A percentile compares a stretch with the other conserved stretches of the same genome.
Conservation (phyloP, 768 basidiomycete species). For the Pleurotus citrinopileatus region DNA sequence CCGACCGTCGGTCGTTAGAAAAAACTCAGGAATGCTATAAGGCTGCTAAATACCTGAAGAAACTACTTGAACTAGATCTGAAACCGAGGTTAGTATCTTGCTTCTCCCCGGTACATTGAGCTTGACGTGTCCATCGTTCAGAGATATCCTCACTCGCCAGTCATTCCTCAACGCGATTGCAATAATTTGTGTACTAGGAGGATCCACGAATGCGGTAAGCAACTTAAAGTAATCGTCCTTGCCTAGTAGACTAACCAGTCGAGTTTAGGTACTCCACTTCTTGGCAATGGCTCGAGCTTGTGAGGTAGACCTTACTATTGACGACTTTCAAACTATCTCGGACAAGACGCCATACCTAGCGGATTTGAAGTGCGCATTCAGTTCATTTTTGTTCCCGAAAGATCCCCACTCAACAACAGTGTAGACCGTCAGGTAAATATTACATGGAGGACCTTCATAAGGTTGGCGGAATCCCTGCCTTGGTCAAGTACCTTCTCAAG, state of each 20-base stretch:
- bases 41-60: conserved; percentile 75
- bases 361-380: conserved; percentile 62
- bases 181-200: conserved; percentile 76
- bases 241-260: neutral
- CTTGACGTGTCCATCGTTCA: conserved; percentile 18
- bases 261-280: conserved; percentile 76
- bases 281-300: conserved; percentile 85
- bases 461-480: conserved; percentile 80
- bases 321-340: conserved; percentile 82
- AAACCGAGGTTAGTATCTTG: conserved; percentile 61
- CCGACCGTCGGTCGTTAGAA: too few species aligned
- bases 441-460: conserved; percentile 90
- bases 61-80: conserved; percentile 70
- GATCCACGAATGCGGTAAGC: conserved; percentile 82
- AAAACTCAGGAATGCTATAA: conserved; percentile 81
- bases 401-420: neutral
- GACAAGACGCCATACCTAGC: conserved; percentile 82
- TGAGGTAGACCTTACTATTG: conserved; percentile 67
- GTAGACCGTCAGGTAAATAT: conserved; percentile 79
- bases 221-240: neutral
- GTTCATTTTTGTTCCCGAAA: neutral
- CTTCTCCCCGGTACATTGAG: neutral
- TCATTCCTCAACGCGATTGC: conserved; percentile 85
- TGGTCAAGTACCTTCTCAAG: conserved; percentile 81
- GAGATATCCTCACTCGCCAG: conserved; percentile 64